phyloP scores from a whole-genome alignment of 257 asterid genomes.

The Solanum chiquidenum region DNA sequence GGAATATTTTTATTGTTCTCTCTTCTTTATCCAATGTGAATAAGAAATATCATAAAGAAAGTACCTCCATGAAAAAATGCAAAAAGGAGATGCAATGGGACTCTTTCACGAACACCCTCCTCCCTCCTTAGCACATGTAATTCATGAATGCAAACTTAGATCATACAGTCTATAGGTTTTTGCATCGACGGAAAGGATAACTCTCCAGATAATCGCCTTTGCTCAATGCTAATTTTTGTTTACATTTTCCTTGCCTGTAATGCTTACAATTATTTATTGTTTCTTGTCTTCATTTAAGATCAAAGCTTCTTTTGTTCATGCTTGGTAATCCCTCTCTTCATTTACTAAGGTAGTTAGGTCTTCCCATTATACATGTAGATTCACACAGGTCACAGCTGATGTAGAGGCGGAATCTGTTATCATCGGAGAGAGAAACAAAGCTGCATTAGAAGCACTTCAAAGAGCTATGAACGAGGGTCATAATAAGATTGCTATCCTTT shows the following conservation, averaged over 20 bases:
- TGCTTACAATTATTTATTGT: not conserved
- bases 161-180: not conserved
- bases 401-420: conserved; percentile 86
- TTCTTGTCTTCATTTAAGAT: not conserved
- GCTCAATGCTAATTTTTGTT: not conserved
- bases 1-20: not conserved
- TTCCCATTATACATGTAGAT: conserved; percentile 25
- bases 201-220: not conserved
- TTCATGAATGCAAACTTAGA: not conserved
- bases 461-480: conserved; percentile 57
- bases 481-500: conserved; percentile 77
- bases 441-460: conserved; percentile 61
- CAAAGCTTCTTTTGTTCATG: not conserved
- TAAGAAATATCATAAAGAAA: not conserved
- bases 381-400: conserved; percentile 62
- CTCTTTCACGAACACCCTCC: not conserved
- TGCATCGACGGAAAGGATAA: not conserved
- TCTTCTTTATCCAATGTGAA: not conserved
- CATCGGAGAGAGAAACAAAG: conserved; percentile 89
- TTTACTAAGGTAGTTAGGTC: not conserved
- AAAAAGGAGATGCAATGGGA: not conserved
- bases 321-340: not conserved
- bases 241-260: not conserved
- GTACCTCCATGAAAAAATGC: not conserved
- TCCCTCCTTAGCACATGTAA: not conserved